Evolutionary conservation across 2,329 filamentous ascomycete species (phyloP), one percentile per base, ranked within the genome.

Genomic region (Fusarium continuum): DNA sequence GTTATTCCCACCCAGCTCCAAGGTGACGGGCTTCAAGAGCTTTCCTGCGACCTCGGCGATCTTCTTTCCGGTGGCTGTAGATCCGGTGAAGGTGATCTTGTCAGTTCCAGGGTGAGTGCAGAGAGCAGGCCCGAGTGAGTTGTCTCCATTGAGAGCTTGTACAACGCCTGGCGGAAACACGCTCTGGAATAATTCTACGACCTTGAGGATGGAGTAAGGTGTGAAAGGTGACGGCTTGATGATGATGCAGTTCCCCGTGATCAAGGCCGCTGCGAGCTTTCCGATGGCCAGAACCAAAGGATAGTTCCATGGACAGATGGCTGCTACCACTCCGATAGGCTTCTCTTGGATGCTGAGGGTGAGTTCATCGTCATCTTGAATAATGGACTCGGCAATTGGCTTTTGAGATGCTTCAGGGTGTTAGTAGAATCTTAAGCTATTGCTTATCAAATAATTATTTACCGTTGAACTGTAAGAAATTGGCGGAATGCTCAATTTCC

Each of bases 1-100:
- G 55, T 87, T 84, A 67, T 88, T 88, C 17, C 85, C 85, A 41
- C 85, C 53, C 46, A 88, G 78, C 72, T 88, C 86, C 11, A 88
- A 78, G 1, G 83, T 86, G 26, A 87, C 79, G 29, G 85, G 78
- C 78, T 88, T 89, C 41, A 89, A 72, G 0, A 83, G 85, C 68
- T 80, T 79, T 19, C 82, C 77, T 48, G 79, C 80, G 16, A 77
- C 80, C 54, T 79, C 79, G 77, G 86, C 83, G 55, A 89, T 82
- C 70, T 81, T 83, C 77, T 87, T 88, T 8, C 86, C 86, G 0
- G 84, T 87, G 0, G 78, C 78, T 26, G 79, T 84, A 9, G 83
- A 87, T 4, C 87, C 86, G 0, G 87, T 89, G 73, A 90, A 89
- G 58, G 78, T 81, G 72, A 89, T 83, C 78, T 87, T 89, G 57